Evolutionary conservation across 176 grass and related monocot species (phyloP), one percentile per base, ranked within the genome.

Genomic region (Musa schizocarpa): DNA sequence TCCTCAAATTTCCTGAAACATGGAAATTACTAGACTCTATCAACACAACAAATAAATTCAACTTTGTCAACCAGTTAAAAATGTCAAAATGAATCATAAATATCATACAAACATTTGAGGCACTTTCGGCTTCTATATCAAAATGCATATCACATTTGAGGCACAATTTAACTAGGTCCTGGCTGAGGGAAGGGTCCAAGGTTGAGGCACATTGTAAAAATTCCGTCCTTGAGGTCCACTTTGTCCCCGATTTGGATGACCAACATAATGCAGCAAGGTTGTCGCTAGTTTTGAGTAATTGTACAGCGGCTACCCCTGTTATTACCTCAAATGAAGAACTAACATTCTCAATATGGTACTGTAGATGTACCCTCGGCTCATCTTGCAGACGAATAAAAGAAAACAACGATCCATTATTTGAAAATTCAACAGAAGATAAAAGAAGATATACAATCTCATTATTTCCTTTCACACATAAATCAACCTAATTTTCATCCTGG

Each of bases 1-100:
- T 99, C 95, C 17, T 90, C 90, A 76, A 99, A 93, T 76, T 27
- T 87, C 84, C 95, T 97, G 54, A 59, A 78, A 63, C 29, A 69
- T 53, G 77, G 56, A 69, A 63, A 49, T 50, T 50, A 75, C 29
- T 23, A 63, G 29, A 76, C 21, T 11, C 19, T 73, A 12, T 73
- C 64, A 67, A 67, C 11, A 24, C 11, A 67, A 29, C 12, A 13
- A 34, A 68, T 25, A 26, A 9, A 68, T 68, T 8, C 27, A 26
- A 68, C 24, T 68, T 68, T 6, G 34, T 4, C 64, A 34, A 43
- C 34, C 34, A 43, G 34, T 67, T 27, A 1, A 67, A 1, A 13
- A 67, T 27, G 5, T 21, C 6, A 65, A 25, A 65, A 23, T 65
- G 21, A 27, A 65, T 24, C 11, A 25, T 24, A 26, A 27, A 26